These are phyloP conservation scores for Pestalotiopsis sp. DNA, from an alignment of 2,329 filamentous ascomycete species.

Conservation along the genomic window DNA sequence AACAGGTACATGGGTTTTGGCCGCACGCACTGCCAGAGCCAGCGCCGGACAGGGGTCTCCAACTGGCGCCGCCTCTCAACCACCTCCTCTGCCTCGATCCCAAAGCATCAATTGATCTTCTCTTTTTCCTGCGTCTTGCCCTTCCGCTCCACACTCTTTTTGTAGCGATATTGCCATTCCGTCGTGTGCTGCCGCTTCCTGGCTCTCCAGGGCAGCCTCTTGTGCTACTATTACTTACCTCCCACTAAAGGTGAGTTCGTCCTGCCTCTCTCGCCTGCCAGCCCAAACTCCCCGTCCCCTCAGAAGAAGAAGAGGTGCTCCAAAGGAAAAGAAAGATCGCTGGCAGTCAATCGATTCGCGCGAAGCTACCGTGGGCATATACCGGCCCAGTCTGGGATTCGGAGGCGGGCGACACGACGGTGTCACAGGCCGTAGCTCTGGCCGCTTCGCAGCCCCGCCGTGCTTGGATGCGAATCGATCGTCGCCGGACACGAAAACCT, in stretches of 20 bases:
- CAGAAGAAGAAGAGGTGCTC: neutral
- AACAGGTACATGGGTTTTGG: neutral
- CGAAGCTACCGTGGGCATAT: neutral
- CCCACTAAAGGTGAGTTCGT: slow-evolving; percentile 34
- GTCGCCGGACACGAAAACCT: slow-evolving; percentile 6
- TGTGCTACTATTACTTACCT: slow-evolving; percentile 38
- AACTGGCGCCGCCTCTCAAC: slow-evolving; percentile 13
- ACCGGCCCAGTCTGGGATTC: neutral
- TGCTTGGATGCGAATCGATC: slow-evolving; percentile 11
- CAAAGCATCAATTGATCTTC: slow-evolving; percentile 28
- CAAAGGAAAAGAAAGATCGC: slow-evolving; percentile 3
- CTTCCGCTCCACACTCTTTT: slow-evolving; percentile 48
- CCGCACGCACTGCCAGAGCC: neutral
- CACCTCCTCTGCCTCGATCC: slow-evolving; percentile 15
- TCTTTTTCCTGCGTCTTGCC: slow-evolving; percentile 36
- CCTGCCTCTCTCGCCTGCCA: neutral
- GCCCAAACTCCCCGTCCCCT: neutral
- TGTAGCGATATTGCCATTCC: slow-evolving; percentile 27
- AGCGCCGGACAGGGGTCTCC: slow-evolving; percentile 12
- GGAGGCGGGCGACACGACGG: slow-evolving; percentile 20
- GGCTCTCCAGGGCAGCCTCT: slow-evolving; percentile 48
- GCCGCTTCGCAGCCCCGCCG: slow-evolving; percentile 16
- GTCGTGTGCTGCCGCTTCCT: slow-evolving; percentile 41
- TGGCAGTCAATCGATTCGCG: slow-evolving; percentile 18
- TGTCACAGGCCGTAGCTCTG: slow-evolving; percentile 20